Conservation (phyloP, 2,329 filamentous ascomycete species). For the Verticillium albo-atrum region DNA sequence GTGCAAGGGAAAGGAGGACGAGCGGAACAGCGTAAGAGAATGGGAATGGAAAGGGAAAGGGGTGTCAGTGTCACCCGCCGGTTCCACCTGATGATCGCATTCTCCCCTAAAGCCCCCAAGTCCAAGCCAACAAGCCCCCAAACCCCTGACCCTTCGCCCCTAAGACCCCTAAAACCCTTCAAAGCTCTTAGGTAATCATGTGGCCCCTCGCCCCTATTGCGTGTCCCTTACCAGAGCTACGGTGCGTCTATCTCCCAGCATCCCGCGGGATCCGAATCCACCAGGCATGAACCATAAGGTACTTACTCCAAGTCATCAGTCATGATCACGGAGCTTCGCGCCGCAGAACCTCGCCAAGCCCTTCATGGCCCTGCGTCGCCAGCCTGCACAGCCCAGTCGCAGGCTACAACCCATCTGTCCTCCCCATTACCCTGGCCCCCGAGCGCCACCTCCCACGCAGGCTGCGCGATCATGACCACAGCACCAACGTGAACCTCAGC, state of each 20-base stretch:
- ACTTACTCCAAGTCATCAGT: too few species aligned
- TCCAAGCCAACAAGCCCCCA: too few species aligned
- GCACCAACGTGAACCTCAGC: slow-evolving; percentile 22
- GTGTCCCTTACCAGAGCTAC: not conserved
- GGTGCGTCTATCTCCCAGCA: not conserved
- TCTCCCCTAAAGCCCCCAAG: not conserved
- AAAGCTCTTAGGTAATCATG: not conserved
- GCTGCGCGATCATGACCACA: slow-evolving; percentile 26
- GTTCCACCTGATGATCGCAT: not conserved
- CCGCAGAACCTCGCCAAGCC: not conserved
- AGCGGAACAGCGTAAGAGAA: too few species aligned
- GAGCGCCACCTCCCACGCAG: slow-evolving; percentile 33
- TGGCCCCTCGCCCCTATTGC: not conserved
- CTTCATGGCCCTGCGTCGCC: not conserved
- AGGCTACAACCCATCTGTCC: slow-evolving; percentile 30
- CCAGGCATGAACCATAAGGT: too few species aligned
- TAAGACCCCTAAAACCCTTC: not conserved
- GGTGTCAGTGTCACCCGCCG: not conserved
- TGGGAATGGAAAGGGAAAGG: not conserved
- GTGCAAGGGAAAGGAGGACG: not conserved
- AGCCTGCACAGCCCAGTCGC: slow-evolving; percentile 24
- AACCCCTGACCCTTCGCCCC: not conserved
- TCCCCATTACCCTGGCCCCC: slow-evolving; percentile 11
- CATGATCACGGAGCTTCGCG: too few species aligned
- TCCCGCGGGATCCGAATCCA: not conserved